phyloP scores from a whole-genome alignment of 2,329 filamentous ascomycete species.

The Nigrospora sphaerica region DNA sequence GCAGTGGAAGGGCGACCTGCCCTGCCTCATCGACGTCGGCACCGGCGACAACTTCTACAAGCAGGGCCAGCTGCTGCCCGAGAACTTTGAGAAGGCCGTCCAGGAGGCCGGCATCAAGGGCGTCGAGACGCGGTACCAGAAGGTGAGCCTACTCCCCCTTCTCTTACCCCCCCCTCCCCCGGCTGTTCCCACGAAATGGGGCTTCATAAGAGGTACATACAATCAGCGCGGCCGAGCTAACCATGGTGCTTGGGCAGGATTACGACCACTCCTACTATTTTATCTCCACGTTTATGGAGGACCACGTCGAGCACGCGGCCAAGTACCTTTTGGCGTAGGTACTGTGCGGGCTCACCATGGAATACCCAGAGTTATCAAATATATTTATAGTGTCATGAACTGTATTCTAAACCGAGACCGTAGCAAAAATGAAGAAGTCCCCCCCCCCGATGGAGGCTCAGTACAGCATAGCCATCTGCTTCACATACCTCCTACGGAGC shows the following conservation, averaged over 20 bases:
- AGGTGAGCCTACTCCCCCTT: slow-evolving; percentile 35
- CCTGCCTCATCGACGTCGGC: slow-evolving; percentile 84
- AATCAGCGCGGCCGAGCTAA: not conserved
- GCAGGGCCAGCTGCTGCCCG: slow-evolving; percentile 82
- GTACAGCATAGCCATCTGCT: too few species aligned
- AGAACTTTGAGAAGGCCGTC: slow-evolving; percentile 80
- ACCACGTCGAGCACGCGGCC: slow-evolving; percentile 87
- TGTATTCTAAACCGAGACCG: not conserved
- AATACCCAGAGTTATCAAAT: not conserved
- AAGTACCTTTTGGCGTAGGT: slow-evolving; percentile 60
- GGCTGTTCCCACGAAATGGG: not conserved
- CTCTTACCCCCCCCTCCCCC: not conserved
- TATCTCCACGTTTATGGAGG: slow-evolving; percentile 82
- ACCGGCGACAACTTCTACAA: slow-evolving; percentile 97
- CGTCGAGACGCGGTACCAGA: slow-evolving; percentile 75
- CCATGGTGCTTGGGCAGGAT: slow-evolving; percentile 37
- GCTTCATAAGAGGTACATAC: not conserved
- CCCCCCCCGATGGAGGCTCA: too few species aligned
- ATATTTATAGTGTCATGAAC: not conserved
- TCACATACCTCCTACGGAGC: too few species aligned
- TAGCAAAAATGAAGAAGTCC: too few species aligned
- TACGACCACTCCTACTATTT: slow-evolving; percentile 99
- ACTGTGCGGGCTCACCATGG: slow-evolving; percentile 9
- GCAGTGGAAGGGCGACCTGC: slow-evolving; percentile 60
- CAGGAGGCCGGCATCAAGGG: slow-evolving; percentile 68